Percentiles rank a stretch among this genome's conserved stretches.
phyloP scores from a whole-genome alignment of 768 basidiomycete species.

The Termitomyces sp. region DNA sequence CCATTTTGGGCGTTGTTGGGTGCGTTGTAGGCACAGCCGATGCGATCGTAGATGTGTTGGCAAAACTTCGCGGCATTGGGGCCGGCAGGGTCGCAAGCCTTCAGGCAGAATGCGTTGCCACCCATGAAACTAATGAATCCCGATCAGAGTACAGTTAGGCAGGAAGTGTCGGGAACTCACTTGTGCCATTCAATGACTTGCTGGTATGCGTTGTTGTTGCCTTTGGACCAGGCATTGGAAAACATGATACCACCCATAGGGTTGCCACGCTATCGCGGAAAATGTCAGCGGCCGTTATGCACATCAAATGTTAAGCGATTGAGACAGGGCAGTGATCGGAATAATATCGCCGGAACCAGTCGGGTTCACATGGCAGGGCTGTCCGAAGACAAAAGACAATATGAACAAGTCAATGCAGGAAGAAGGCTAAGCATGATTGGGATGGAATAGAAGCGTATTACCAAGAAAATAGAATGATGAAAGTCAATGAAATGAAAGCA shows the following conservation, averaged over 20 bases:
- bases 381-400: not conserved
- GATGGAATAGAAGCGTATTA: not conserved
- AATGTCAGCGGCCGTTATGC: not conserved
- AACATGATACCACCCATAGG: constrained; percentile 70
- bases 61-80: constrained; percentile 51
- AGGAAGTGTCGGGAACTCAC: constrained; percentile 26
- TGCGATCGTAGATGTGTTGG: constrained; percentile 70
- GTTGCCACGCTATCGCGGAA: constrained; percentile 61
- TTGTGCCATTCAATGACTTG: constrained; percentile 70
- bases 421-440: not conserved
- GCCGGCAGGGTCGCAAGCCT: constrained; percentile 59
- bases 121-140: constrained; percentile 60
- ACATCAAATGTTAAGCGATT: constrained; percentile 6
- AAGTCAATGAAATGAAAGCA: not conserved
- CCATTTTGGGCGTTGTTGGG: constrained; percentile 57
- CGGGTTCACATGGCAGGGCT: not conserved
- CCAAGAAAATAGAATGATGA: not conserved
- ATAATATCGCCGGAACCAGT: not conserved
- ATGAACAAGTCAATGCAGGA: not conserved
- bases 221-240: constrained; percentile 45
- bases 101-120: constrained; percentile 58
- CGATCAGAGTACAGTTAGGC: not conserved
- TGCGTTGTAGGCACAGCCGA: constrained; percentile 71
- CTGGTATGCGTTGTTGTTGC: constrained; percentile 33
- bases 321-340: not conserved